phyloP scores from a whole-genome alignment of 768 basidiomycete species.

The Termitomyces sp. region DNA sequence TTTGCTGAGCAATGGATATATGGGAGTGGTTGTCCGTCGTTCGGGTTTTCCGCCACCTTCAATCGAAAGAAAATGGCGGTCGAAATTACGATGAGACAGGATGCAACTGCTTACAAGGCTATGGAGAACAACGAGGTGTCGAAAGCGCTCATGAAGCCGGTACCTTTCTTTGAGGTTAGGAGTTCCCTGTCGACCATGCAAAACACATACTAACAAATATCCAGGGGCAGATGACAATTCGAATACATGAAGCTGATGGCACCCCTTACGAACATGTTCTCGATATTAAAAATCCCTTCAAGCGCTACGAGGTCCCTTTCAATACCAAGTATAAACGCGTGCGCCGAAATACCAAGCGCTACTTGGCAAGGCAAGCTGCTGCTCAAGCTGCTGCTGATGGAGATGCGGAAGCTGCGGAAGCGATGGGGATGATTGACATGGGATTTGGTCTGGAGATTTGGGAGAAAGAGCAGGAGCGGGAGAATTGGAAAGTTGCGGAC shows the following conservation, averaged over 20 bases:
- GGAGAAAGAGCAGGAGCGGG: constrained; percentile 92
- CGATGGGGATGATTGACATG: constrained; percentile 92
- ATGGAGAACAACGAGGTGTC: constrained; percentile 67
- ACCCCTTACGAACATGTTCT: constrained; percentile 98
- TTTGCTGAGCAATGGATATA: constrained; percentile 99
- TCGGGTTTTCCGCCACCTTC: constrained; percentile 86
- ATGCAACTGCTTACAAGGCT: constrained; percentile 70
- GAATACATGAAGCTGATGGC: constrained; percentile 98
- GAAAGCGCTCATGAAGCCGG: constrained; percentile 69
- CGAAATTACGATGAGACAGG: constrained; percentile 91
- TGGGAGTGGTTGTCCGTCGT: constrained; percentile 91
- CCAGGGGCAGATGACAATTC: constrained; percentile 95
- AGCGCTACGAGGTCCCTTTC: constrained; percentile 97
- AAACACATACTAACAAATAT: constrained; percentile 1
- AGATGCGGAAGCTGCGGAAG: constrained; percentile 87
- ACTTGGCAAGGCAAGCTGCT: constrained; percentile 86
- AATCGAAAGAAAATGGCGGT: constrained; percentile 98
- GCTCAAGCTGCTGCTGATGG: constrained; percentile 92
- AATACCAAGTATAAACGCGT: constrained; percentile 98
- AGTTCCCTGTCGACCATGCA: neutral
- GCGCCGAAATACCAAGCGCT: constrained; percentile 94
- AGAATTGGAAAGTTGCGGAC: constrained; percentile 95
- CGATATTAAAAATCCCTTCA: constrained; percentile 81
- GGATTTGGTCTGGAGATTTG: constrained; percentile 91
- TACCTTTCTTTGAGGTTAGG: constrained; percentile 82